A percentile compares a stretch with the other conserved stretches of the same genome.
phyloP scores from a whole-genome alignment of 2,329 filamentous ascomycete genomes.

The Talaromyces sp. region DNA sequence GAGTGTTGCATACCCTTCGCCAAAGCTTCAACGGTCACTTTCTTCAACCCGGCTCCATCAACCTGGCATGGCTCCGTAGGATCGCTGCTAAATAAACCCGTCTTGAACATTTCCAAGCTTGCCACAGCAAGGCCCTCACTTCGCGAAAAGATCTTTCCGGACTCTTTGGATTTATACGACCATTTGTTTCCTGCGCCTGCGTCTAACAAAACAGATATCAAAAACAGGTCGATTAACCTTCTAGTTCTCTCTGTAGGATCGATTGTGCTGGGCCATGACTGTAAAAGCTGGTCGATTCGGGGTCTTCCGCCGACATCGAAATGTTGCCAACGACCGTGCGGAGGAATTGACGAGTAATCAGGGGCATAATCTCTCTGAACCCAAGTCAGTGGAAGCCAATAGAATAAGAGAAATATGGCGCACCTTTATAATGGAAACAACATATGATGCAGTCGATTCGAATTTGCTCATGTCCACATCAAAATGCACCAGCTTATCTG shows the following conservation, averaged over 20 bases:
- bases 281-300: conserved; percentile 49
- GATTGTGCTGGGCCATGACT: conserved; percentile 46
- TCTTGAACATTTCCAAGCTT: conserved; percentile 88
- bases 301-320: conserved; percentile 58
- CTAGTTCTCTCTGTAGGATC: conserved; percentile 52
- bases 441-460: conserved; percentile 76
- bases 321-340: conserved; percentile 69
- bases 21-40: conserved; percentile 70
- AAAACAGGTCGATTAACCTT: conserved; percentile 60
- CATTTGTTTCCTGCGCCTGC: conserved; percentile 85
- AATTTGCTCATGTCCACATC: conserved; percentile 86
- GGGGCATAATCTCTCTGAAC: conserved; percentile 66
- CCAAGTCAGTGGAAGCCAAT: not conserved
- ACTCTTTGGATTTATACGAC: conserved; percentile 90
- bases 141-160: conserved; percentile 74
- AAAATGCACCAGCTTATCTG: conserved; percentile 79
- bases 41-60: conserved; percentile 75
- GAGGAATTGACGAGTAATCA: conserved; percentile 71
- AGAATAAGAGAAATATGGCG: conserved; percentile 24
- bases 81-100: conserved; percentile 82
- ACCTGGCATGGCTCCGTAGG: conserved; percentile 81
- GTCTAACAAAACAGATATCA: conserved; percentile 60
- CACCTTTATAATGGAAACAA: conserved; percentile 94
- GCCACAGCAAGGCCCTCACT: conserved; percentile 84
- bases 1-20: conserved; percentile 81